Evolutionary conservation across 805 yeast species (phyloP).

Genomic region (Brettanomyces sp.): DNA sequence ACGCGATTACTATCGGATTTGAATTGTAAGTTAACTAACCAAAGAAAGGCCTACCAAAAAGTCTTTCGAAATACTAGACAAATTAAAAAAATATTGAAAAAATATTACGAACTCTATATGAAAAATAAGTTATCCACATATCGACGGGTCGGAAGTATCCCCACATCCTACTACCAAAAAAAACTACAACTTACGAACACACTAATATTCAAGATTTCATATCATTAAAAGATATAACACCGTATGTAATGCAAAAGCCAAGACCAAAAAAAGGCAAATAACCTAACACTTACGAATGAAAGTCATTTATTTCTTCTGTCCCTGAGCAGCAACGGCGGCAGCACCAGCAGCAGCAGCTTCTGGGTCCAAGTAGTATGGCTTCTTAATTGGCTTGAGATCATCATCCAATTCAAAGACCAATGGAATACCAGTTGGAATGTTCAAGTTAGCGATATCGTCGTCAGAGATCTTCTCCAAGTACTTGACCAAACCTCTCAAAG

Average conservation of each 20-base stretch:
- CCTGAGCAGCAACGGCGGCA: constrained; percentile 98
- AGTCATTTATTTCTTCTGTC: constrained; percentile 45
- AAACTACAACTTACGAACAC: neutral
- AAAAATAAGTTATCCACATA: no score
- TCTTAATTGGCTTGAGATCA: constrained; percentile 79
- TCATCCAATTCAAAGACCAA: constrained; percentile 92
- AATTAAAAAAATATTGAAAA: no score
- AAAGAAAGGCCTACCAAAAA: no score
- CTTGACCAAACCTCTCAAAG: constrained; percentile 92
- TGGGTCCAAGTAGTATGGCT: constrained; percentile 95
- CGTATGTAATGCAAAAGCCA: neutral
- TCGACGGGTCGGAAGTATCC: no score
- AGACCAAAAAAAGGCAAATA: no score
- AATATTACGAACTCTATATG: no score
- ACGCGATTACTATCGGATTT: no score
- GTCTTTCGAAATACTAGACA: no score
- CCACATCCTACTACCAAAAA: no score
- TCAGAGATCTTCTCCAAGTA: constrained; percentile 91
- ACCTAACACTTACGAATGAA: no score
- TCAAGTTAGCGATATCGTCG: constrained; percentile 84
- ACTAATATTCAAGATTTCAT: neutral
- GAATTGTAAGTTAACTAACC: no score
- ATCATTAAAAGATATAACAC: neutral
- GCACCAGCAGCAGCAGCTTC: constrained; percentile 99
- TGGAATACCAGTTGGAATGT: constrained; percentile 98